A percentile compares a stretch with the other conserved stretches of the same genome.
These are phyloP conservation scores for Climacium dendroides DNA, from an alignment of 225 moss, liverwort and hornwort genomes.

Conservation along the genomic window DNA sequence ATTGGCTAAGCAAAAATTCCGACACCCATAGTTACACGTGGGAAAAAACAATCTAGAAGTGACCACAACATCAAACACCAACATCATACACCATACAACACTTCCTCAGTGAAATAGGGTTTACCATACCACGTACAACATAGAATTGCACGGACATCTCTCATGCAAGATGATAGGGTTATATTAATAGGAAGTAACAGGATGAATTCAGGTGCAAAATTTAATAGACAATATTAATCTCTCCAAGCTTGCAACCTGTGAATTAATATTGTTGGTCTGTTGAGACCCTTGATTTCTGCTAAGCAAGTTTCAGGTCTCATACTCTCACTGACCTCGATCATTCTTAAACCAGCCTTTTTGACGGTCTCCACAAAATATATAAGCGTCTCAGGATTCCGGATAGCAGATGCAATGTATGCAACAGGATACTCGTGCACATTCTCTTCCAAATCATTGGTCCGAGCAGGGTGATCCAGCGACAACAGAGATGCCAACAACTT, in stretches of 20 bases:
- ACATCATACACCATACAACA: background rate
- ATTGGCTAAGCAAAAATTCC: background rate
- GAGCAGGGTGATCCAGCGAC: slow-evolving; percentile 13
- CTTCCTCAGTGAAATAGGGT: background rate
- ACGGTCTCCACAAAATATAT: slow-evolving; percentile 44
- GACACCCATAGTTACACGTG: no score
- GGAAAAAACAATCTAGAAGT: background rate
- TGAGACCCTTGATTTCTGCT: slow-evolving; percentile 19
- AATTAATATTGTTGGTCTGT: slow-evolving; percentile 46
- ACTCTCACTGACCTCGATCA: slow-evolving; percentile 43
- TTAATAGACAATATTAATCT: background rate
- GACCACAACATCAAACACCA: background rate
- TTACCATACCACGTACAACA: background rate
- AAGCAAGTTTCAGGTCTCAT: slow-evolving; percentile 24
- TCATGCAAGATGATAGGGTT: background rate
- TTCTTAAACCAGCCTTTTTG: slow-evolving; percentile 31
- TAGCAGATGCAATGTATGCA: slow-evolving; percentile 65
- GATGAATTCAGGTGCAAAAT: background rate
- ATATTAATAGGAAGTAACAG: background rate
- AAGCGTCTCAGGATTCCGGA: slow-evolving; percentile 61
- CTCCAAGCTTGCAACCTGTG: slow-evolving; percentile 47
- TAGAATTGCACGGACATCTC: background rate
- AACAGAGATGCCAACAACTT: slow-evolving; percentile 47
- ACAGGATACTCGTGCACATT: slow-evolving; percentile 47
- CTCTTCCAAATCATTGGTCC: background rate